Conservation (phyloP, 495 filamentous ascomycete species). For the Daldinia decipiens region DNA sequence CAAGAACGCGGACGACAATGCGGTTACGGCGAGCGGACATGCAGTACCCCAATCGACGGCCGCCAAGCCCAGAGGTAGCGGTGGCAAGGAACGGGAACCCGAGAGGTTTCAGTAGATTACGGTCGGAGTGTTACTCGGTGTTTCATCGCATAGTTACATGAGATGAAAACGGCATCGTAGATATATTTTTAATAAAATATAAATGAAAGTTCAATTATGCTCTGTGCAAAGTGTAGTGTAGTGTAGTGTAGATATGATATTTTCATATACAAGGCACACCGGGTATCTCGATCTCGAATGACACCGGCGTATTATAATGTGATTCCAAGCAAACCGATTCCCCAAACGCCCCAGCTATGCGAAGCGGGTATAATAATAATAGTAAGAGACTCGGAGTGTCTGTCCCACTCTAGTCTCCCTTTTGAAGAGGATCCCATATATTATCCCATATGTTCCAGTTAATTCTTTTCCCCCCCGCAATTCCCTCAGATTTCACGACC, state of each 20-base stretch:
- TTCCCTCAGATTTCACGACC: conserved; percentile 34
- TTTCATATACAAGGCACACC: conserved; percentile 1
- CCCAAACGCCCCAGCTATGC: conserved; percentile 40
- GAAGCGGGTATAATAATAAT: conserved; percentile 22
- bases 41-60: conserved; percentile 34
- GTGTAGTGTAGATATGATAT: conserved; percentile 31
- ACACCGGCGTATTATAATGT: conserved; percentile 14
- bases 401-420: conserved; percentile 9
- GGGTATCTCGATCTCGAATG: conserved; percentile 25
- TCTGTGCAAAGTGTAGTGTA: conserved; percentile 18
- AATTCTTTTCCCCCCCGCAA: background rate
- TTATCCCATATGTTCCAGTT: conserved; percentile 16
- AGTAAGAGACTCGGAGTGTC: conserved; percentile 4
- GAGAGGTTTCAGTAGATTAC: conserved; percentile 11
- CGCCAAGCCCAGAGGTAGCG: conserved; percentile 31
- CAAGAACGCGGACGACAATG: conserved; percentile 34
- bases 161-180: no score
- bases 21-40: conserved; percentile 36
- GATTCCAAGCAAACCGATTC: conserved; percentile 19
- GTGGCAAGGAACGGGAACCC: conserved; percentile 38
- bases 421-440: conserved; percentile 10
- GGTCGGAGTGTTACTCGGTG: background rate
- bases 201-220: conserved; percentile 20
- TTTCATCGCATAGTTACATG: background rate
- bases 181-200: conserved; percentile 10